Evolutionary conservation across 495 filamentous ascomycete genomes (phyloP), one percentile per base, ranked within the genome.

Genomic region (Aspergillus kassunensis): DNA sequence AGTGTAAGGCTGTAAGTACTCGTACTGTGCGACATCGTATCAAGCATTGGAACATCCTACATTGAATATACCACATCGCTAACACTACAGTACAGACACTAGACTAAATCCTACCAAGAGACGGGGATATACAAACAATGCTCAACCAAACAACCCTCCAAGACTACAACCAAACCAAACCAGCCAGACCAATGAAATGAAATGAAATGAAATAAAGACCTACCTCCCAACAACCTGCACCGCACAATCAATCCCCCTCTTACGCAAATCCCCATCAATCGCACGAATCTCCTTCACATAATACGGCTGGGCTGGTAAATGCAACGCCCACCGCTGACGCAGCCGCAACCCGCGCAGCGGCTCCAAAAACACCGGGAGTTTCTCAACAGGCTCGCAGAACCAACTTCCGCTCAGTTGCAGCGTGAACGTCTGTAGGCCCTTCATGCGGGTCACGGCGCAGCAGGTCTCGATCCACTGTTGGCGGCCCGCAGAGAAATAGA

Each of bases 391-490:
- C 55, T 76, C 73, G 27, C 71, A 59, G 58, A 72, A 76, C 73
- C 73, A 76, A 19, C 53, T 69, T 16, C 64, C 66, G 3, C 58
- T 64, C 5, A 74, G 49, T 18, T 69, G 55, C 18, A 76, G 51
- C n/a, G 63, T 65, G 49, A 76, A 76, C 0, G 62, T 49, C 20
- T 64, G 59, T 23, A 76, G 57, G 0, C 45, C 40, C 1, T 56
- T 51, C 33, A 74, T 62, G 23, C 36, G 25, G 9, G 56, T 47
- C 2, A 76, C 46, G 0, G 66, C 54, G 19, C 39, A 51, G 57
- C 71, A 75, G 2, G 71, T 75, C 44, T 75, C 71, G 21, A 66
- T 44, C 73, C 73, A 76, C 54, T 74, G 71, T 40, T 62, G 58
- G 11, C 66, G 66, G 21, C 73, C 70, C 1, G 71, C 71, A 33